A percentile compares a stretch with the other conserved stretches of the same genome.
These are phyloP conservation scores for Sclerotinia trifoliorum DNA, from an alignment of 2,329 filamentous ascomycete genomes.

Conservation along the genomic window DNA sequence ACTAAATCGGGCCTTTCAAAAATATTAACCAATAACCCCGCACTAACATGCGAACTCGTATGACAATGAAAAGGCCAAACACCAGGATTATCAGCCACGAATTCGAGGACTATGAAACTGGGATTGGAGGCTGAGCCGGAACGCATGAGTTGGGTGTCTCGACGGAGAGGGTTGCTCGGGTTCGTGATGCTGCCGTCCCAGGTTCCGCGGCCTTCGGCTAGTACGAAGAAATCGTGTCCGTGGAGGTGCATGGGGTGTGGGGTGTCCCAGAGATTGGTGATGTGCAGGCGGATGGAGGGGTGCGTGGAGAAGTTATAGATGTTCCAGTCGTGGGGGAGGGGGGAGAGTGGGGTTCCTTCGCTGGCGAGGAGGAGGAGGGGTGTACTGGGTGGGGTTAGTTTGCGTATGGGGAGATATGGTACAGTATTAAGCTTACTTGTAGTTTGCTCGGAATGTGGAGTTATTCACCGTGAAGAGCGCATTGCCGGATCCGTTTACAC, in stretches of 20 bases:
- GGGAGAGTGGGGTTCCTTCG: slow-evolving; percentile 51
- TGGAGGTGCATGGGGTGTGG: slow-evolving; percentile 68
- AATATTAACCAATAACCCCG: slow-evolving; percentile 43
- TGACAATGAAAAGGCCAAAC: slow-evolving; percentile 53
- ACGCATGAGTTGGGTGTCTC: slow-evolving; percentile 50
- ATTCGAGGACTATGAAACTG: slow-evolving; percentile 46
- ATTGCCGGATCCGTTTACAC: slow-evolving; percentile 14
- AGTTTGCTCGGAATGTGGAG: slow-evolving; percentile 18
- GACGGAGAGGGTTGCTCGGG: slow-evolving; percentile 50
- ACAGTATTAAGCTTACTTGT: neutral
- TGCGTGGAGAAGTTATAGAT: slow-evolving; percentile 47
- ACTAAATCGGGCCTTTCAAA: slow-evolving; percentile 41
- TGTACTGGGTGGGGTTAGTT: neutral
- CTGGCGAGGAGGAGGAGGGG: slow-evolving; percentile 42
- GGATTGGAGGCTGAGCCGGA: slow-evolving; percentile 38
- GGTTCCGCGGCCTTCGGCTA: slow-evolving; percentile 49
- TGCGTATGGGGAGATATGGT: neutral
- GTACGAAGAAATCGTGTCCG: slow-evolving; percentile 69
- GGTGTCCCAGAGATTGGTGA: slow-evolving; percentile 44
- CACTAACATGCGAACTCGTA: slow-evolving; percentile 50
- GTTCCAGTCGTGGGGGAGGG: slow-evolving; percentile 49
- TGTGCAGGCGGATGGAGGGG: slow-evolving; percentile 5
- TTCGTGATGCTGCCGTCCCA: slow-evolving; percentile 42
- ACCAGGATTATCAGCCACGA: slow-evolving; percentile 51
- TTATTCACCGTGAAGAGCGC: slow-evolving; percentile 20